These are phyloP conservation scores for Talaromyces sp. DNA, from an alignment of 2,329 filamentous ascomycete genomes.

Conservation along the genomic window DNA sequence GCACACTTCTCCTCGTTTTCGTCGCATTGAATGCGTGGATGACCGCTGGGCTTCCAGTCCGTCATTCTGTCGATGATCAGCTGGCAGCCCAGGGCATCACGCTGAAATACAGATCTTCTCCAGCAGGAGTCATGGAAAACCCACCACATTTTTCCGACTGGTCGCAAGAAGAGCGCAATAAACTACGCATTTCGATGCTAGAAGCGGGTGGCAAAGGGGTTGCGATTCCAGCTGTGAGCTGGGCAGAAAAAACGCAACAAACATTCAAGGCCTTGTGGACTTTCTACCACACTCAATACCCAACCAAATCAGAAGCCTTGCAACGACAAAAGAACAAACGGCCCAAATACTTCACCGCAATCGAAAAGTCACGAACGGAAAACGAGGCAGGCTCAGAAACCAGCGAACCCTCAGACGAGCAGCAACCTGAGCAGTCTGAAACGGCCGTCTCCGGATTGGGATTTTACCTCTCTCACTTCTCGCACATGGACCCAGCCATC, in stretches of 20 bases:
- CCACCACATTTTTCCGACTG: neutral
- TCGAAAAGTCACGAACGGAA: neutral
- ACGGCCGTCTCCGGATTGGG: neutral
- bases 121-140: neutral
- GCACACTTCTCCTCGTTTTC: neutral
- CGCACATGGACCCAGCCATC: slow-evolving; percentile 3
- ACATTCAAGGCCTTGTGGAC: slow-evolving; percentile 1
- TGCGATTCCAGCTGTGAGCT: neutral
- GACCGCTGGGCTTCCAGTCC: slow-evolving; percentile 1
- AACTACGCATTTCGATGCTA: neutral
- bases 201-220: neutral
- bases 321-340: neutral
- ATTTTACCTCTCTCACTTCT: neutral
- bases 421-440: neutral
- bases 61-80: neutral
- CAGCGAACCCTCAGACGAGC: neutral
- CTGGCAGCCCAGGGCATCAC: neutral
- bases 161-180: neutral
- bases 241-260: neutral
- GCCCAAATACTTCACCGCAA: neutral
- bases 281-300: slow-evolving; percentile 7
- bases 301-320: neutral
- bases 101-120: neutral
- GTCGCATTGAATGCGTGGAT: slow-evolving; percentile 1
- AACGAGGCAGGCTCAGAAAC: neutral